A percentile compares a stretch with the other conserved stretches of the same genome.
Evolutionary conservation across 768 basidiomycete genomes (phyloP).

Genomic region (Kwoniella bestiolae): DNA sequence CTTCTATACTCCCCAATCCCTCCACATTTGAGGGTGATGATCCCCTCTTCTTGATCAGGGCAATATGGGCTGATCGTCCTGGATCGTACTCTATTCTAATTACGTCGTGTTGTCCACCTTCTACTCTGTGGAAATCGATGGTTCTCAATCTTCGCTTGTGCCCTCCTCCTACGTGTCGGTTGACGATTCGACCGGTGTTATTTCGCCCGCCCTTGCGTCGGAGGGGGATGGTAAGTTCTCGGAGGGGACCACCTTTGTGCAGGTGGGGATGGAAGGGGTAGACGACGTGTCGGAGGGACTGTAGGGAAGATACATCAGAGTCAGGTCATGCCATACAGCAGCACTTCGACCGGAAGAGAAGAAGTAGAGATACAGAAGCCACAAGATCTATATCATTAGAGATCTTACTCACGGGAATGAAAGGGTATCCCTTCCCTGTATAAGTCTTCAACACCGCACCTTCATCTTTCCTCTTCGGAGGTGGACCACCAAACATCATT

Average conservation of each 20-base stretch:
- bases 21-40: constrained; percentile 45
- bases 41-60: constrained; percentile 73
- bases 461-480: constrained; percentile 26
- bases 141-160: constrained; percentile 82
- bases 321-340: no score
- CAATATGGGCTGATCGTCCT: constrained; percentile 89
- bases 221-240: constrained; percentile 76
- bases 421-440: constrained; percentile 54
- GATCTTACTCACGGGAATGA: constrained; percentile 45
- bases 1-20: constrained; percentile 19
- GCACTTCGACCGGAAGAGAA: no score
- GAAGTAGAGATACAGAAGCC: no score
- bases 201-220: constrained; percentile 88
- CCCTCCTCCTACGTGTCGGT: constrained; percentile 87
- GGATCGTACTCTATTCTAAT: constrained; percentile 97
- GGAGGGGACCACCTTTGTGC: constrained; percentile 81
- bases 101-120: constrained; percentile 82
- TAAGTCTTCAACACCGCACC: constrained; percentile 45
- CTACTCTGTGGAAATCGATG: constrained; percentile 81
- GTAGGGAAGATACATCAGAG: no score
- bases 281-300: constrained; percentile 77
- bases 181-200: constrained; percentile 78
- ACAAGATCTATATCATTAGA: no score
- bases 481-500: constrained; percentile 29
- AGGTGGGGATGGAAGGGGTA: constrained; percentile 82